These are phyloP conservation scores for Cordyceps farinosa DNA, from an alignment of 2,329 filamentous ascomycete species.

Conservation along the genomic window DNA sequence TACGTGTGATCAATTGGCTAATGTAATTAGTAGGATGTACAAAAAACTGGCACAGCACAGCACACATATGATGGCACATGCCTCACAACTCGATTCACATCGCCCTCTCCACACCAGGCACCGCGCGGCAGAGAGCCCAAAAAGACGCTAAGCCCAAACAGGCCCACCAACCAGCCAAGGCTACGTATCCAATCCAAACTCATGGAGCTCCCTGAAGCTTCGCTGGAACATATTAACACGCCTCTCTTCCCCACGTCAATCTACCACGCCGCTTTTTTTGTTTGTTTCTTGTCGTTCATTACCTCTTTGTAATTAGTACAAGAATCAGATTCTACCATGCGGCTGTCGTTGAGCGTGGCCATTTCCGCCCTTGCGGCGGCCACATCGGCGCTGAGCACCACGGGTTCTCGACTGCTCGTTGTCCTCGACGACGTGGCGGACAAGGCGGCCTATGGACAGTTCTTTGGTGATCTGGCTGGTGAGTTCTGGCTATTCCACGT, in stretches of 20 bases:
- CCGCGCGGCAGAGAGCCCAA: not conserved
- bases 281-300: slow-evolving; percentile 1
- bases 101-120: slow-evolving; percentile 7
- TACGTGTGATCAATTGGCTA: too few species aligned
- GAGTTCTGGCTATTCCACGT: slow-evolving; percentile 28
- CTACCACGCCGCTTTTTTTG: not conserved
- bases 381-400: slow-evolving; percentile 72
- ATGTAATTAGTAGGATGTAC: too few species aligned
- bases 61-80: not conserved
- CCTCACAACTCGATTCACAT: not conserved
- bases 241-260: not conserved
- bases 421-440: slow-evolving; percentile 79
- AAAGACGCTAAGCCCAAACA: slow-evolving; percentile 12
- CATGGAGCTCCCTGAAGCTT: slow-evolving; percentile 18
- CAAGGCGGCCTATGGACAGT: slow-evolving; percentile 77
- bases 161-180: slow-evolving; percentile 11
- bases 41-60: too few species aligned
- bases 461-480: slow-evolving; percentile 71
- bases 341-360: slow-evolving; percentile 68
- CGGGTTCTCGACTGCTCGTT: slow-evolving; percentile 77
- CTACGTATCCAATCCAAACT: slow-evolving; percentile 18
- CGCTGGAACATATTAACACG: slow-evolving; percentile 13
- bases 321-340: slow-evolving; percentile 49
- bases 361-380: slow-evolving; percentile 63
- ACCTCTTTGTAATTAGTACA: not conserved